Percentiles rank a stretch among this genome's conserved stretches.
Evolutionary conservation across 75 land plant species (phyloP).

Genomic region (Sequoiadendron giganteum): DNA sequence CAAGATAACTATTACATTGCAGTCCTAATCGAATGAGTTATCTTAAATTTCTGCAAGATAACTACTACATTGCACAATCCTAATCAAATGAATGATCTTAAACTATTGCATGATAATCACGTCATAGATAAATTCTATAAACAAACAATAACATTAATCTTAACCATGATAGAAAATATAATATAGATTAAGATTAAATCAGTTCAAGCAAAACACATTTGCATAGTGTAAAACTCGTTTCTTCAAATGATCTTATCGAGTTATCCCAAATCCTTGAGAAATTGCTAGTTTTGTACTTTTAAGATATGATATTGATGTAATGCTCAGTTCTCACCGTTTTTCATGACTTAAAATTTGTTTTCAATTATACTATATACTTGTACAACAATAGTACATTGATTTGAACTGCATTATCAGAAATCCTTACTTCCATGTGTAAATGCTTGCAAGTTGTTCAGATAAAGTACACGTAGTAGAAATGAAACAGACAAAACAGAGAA

Average conservation of each 20-base stretch:
- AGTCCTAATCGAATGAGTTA: not conserved
- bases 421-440: not conserved
- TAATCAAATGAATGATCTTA: constrained; percentile 1
- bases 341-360: not conserved
- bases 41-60: not conserved
- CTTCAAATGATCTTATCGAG: not conserved
- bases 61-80: not conserved
- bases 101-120: not conserved
- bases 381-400: not conserved
- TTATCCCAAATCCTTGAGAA: not conserved
- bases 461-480: not conserved
- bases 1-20: not conserved
- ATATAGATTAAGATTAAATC: not conserved
- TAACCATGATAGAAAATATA: not conserved
- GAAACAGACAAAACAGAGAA: not conserved
- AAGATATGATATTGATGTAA: not conserved
- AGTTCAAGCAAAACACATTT: not conserved
- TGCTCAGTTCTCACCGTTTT: not conserved
- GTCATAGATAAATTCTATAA: not conserved
- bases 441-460: not conserved
- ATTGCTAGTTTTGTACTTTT: not conserved
- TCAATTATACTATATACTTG: not conserved
- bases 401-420: not conserved
- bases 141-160: not conserved
- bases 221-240: not conserved